These are phyloP conservation scores for Leccinum solheimii DNA, from an alignment of 1,284 basidiomycete species.

Conservation along the genomic window DNA sequence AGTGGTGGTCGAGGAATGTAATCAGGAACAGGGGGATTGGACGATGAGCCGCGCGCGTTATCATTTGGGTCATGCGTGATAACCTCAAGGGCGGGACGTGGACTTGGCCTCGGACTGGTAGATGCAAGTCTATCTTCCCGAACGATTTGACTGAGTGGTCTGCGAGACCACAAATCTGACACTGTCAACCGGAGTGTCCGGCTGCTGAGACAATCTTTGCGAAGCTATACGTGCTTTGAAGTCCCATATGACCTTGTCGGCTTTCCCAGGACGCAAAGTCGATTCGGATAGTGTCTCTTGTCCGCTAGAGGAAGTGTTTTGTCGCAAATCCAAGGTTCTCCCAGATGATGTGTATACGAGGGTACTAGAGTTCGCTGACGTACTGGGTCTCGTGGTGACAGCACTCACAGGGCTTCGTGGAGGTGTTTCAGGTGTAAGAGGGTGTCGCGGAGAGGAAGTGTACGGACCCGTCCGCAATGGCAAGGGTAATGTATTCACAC, in stretches of 20 bases:
- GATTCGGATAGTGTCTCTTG: conserved; percentile 36
- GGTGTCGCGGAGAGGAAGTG: conserved; percentile 21
- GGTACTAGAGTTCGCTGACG: conserved; percentile 29
- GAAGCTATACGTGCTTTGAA: conserved; percentile 25
- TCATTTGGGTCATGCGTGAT: conserved; percentile 26
- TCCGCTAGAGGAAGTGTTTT: conserved; percentile 32
- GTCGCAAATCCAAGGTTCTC: conserved; percentile 28
- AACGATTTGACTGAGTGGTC: conserved; percentile 33
- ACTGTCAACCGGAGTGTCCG: conserved; percentile 25
- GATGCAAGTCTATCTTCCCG: conserved; percentile 22
- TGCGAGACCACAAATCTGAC: conserved; percentile 33
- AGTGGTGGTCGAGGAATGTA: conserved; percentile 23
- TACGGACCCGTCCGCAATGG: conserved; percentile 34
- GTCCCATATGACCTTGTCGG: conserved; percentile 34
- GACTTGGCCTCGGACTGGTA: conserved; percentile 20
- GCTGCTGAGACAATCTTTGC: conserved; percentile 20
- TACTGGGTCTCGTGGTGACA: conserved; percentile 41
- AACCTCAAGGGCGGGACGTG: conserved; percentile 35
- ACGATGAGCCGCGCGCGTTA: conserved; percentile 20
- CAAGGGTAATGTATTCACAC: conserved; percentile 25
- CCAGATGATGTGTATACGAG: conserved; percentile 28
- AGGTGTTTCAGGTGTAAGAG: conserved; percentile 37
- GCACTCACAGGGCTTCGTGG: conserved; percentile 61
- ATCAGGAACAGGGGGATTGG: conserved; percentile 20
- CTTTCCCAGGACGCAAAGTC: conserved; percentile 34